These are phyloP conservation scores for Arthrobotrys sphaeroides DNA, from an alignment of 2,329 filamentous ascomycete genomes.

Conservation along the genomic window DNA sequence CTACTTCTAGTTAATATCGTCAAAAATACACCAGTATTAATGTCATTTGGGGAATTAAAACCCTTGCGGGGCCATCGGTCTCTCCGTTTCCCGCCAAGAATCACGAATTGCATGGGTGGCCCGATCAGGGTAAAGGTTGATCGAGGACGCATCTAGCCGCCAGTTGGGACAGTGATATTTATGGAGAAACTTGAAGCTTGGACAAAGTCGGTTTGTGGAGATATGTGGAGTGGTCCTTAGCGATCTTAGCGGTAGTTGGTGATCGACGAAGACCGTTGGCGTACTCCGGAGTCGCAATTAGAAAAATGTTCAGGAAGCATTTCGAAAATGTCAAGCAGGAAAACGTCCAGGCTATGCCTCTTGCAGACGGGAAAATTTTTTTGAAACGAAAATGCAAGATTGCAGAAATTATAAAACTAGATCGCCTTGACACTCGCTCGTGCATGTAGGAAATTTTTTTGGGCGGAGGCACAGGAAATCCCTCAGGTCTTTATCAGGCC, in stretches of 20 bases:
- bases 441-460: constrained; percentile 18
- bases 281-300: constrained; percentile 31
- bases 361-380: constrained; percentile 4
- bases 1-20: constrained; percentile 1
- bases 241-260: constrained; percentile 11
- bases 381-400: constrained; percentile 21
- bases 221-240: constrained; percentile 24
- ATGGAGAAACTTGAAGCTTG: constrained; percentile 15
- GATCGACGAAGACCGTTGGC: constrained; percentile 6
- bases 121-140: constrained; percentile 24
- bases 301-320: background rate
- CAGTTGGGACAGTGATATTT: constrained; percentile 35
- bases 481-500: constrained; percentile 40
- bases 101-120: constrained; percentile 5
- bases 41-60: background rate
- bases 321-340: background rate
- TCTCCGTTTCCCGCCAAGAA: constrained; percentile 44
- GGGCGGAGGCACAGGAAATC: constrained; percentile 30
- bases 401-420: constrained; percentile 16
- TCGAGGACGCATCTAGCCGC: constrained; percentile 50
- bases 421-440: constrained; percentile 11
- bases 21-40: background rate
- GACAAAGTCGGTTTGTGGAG: constrained; percentile 1
- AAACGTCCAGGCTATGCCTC: background rate
- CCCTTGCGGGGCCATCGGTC: constrained; percentile 12